These are phyloP conservation scores for Plasmodium vinckei DNA, from an alignment of 169 alveolate species.

Conservation along the genomic window DNA sequence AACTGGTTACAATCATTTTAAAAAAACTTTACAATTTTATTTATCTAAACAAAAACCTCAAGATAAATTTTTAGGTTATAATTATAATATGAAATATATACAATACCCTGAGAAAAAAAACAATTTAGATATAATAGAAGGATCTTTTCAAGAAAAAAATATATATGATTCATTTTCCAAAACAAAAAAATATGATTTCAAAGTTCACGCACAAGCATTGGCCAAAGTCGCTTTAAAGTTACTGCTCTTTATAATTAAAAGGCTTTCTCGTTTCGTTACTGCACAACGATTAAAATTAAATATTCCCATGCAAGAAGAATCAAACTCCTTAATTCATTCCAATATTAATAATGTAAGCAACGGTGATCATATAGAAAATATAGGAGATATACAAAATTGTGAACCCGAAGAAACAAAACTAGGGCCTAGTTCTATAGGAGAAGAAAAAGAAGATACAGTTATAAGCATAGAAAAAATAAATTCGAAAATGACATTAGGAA, in stretches of 20 bases:
- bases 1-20: constrained; percentile 20
- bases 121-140: constrained; percentile 51
- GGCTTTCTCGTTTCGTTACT: background rate
- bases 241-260: constrained; percentile 25
- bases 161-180: constrained; percentile 34
- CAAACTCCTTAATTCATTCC: background rate
- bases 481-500: background rate
- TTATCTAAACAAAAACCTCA: constrained; percentile 8
- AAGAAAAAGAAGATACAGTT: background rate
- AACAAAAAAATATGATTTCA: constrained; percentile 66
- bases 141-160: constrained; percentile 63
- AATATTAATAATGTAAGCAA: background rate
- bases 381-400: background rate
- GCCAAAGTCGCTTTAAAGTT: constrained; percentile 55
- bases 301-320: background rate
- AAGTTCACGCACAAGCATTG: constrained; percentile 54
- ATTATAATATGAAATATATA: constrained; percentile 26
- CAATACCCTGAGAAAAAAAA: constrained; percentile 42
- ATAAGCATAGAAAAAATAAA: background rate
- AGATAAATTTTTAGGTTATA: constrained; percentile 57
- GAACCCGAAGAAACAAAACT: background rate
- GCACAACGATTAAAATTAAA: constrained; percentile 1
- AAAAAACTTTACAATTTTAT: constrained; percentile 39
- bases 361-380: background rate
- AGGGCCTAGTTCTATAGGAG: background rate